phyloP scores from a whole-genome alignment of 805 yeast species.

The Pichia insulana region DNA sequence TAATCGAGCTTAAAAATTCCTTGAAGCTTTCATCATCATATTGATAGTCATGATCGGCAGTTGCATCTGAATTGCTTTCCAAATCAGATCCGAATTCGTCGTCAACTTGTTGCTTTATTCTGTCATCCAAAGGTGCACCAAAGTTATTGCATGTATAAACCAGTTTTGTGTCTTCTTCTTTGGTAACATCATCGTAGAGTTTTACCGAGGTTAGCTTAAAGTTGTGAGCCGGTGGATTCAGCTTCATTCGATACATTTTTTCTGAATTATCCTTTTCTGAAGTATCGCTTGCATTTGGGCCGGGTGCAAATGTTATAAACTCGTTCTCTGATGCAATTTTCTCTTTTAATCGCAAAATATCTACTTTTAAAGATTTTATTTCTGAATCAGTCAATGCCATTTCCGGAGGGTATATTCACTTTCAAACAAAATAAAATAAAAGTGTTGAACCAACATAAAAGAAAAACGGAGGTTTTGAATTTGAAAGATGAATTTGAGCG shows the following conservation, averaged over 20 bases:
- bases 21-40: constrained; percentile 9
- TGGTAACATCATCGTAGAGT: constrained; percentile 12
- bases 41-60: constrained; percentile 16
- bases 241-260: constrained; percentile 17
- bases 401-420: background rate
- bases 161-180: constrained; percentile 17
- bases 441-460: no score
- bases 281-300: constrained; percentile 26
- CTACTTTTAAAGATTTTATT: constrained; percentile 10
- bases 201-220: constrained; percentile 16
- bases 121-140: constrained; percentile 16
- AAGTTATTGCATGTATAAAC: constrained; percentile 20
- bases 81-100: constrained; percentile 21
- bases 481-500: no score
- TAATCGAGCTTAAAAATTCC: constrained; percentile 37
- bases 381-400: constrained; percentile 6
- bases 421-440: no score
- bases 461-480: no score
- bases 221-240: constrained; percentile 19
- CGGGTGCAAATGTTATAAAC: background rate
- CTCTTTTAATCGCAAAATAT: constrained; percentile 19
- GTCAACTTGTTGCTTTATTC: constrained; percentile 22
- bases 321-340: constrained; percentile 14
- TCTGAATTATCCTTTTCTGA: constrained; percentile 16
- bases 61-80: constrained; percentile 7